Base-by-base conservation (phyloP, 2,329 filamentous ascomycete genomes). In the Coleophoma eucalyptorum region DNA sequence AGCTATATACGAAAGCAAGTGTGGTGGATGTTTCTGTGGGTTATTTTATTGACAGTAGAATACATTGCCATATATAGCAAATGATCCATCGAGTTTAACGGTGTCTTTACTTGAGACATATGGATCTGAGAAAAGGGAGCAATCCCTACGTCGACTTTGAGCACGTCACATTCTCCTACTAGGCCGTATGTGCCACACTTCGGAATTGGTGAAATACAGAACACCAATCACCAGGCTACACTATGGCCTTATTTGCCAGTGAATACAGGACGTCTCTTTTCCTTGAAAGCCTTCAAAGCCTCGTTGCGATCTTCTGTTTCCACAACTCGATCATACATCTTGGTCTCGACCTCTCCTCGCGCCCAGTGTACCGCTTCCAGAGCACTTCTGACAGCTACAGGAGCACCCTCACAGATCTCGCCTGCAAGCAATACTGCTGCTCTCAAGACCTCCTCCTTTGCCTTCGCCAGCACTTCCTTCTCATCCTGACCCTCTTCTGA, bases 361-460 rank as follows among this genome's bases (percentile, higher is more conserved):
- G 90, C 68, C 79, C 83, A 79, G 48, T 80, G 78, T 2, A 97
- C 87, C 1, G 93, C 93, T 68, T 84, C 78, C 65, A 97, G 73
- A 3, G 85, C 93, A 48, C 90, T 87, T 55, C 86, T 79, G 32
- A 96, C 78, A 0, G 92, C 92, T 52, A 96, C 76, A 0, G 94
- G 94, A 0, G 89, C 94, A 26, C 92, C 91, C 69, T 95, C 86
- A 66, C 90, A 96, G 47, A 97, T 96, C 68, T 91, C 88, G 58
- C 79, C 74, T 1, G 93, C 93, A 52, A 97, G 71, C 58, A 83
- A 79, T 35, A 97, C 81, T 13, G 90, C 87, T 70, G 90, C 88
- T 19, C 82, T 79, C 49, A 96, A 71, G 10, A 88, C 89, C 59
- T 81, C 81, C 56, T 80, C 80, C 46, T 88, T 74, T 16, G 89